These are phyloP conservation scores for Candolleomyces eurysporus DNA, from an alignment of 768 basidiomycete genomes.

Conservation along the genomic window DNA sequence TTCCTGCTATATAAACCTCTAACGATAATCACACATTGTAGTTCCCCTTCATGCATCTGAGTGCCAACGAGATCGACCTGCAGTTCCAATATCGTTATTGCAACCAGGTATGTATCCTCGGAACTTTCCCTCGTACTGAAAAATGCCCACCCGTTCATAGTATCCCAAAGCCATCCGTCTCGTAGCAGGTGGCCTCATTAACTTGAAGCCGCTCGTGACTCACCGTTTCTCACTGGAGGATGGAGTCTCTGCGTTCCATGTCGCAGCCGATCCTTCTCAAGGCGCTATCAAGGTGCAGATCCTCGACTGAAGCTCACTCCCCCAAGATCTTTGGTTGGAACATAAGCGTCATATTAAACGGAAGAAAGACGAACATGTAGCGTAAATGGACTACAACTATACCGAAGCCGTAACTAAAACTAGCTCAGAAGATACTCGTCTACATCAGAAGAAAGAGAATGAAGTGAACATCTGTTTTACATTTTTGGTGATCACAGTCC, in stretches of 20 bases:
- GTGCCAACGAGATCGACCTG: slow-evolving; percentile 68
- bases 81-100: slow-evolving; percentile 69
- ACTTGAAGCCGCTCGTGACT: slow-evolving; percentile 78
- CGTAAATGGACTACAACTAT: too few relatives aligned
- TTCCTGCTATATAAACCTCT: neutral
- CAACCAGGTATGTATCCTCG: slow-evolving; percentile 37
- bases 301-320: slow-evolving; percentile 37
- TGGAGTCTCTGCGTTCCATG: slow-evolving; percentile 76
- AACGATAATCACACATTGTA: slow-evolving; percentile 14
- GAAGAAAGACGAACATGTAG: too few relatives aligned
- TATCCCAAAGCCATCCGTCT: slow-evolving; percentile 86
- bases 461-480: too few relatives aligned
- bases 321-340: too few relatives aligned
- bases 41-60: slow-evolving; percentile 76
- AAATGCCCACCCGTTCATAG: slow-evolving; percentile 24
- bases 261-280: slow-evolving; percentile 63
- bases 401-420: too few relatives aligned
- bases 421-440: too few relatives aligned
- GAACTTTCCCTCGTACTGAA: neutral
- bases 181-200: slow-evolving; percentile 68
- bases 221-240: slow-evolving; percentile 72
- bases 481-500: too few relatives aligned
- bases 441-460: too few relatives aligned
- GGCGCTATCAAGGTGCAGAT: slow-evolving; percentile 74
- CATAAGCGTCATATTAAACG: too few relatives aligned